A percentile compares a stretch with the other conserved stretches of the same genome.
Evolutionary conservation across 2,329 filamentous ascomycete species (phyloP).

Genomic region (Lasiodiplodia hormozganensis): DNA sequence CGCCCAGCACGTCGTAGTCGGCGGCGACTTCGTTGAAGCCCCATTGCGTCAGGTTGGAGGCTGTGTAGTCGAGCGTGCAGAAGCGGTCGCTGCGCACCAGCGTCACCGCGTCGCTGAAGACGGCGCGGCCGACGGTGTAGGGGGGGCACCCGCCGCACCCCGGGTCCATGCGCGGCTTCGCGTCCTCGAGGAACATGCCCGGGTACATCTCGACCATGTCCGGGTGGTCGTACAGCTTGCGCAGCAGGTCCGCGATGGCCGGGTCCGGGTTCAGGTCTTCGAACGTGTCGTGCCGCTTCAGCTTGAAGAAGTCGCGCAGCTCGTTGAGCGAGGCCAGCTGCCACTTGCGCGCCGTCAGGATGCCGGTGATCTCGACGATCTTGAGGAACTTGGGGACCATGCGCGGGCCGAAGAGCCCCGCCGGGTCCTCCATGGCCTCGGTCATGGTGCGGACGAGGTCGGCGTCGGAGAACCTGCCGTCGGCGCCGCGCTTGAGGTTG

Average conservation of each 20-base stretch:
- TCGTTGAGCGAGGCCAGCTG: slow-evolving; percentile 68
- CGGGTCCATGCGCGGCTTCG: slow-evolving; percentile 58
- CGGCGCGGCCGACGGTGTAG: slow-evolving; percentile 62
- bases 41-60: slow-evolving; percentile 48
- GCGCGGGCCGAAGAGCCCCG: slow-evolving; percentile 61
- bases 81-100: slow-evolving; percentile 67
- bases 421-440: slow-evolving; percentile 66
- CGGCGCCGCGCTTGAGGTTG: slow-evolving; percentile 42
- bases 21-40: slow-evolving; percentile 54
- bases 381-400: slow-evolving; percentile 66
- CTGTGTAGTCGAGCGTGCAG: slow-evolving; percentile 56
- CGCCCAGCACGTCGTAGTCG: slow-evolving; percentile 40
- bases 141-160: slow-evolving; percentile 61
- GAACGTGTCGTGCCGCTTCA: slow-evolving; percentile 64
- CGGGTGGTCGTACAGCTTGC: slow-evolving; percentile 67
- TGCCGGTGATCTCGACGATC: slow-evolving; percentile 68
- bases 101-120: slow-evolving; percentile 66
- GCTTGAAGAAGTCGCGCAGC: slow-evolving; percentile 68
- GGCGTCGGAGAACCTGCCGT: slow-evolving; percentile 64
- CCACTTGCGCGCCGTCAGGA: slow-evolving; percentile 68
- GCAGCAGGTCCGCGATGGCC: slow-evolving; percentile 62
- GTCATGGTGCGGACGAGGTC: slow-evolving; percentile 65
- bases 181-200: slow-evolving; percentile 68
- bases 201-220: slow-evolving; percentile 75
- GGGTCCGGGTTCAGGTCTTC: slow-evolving; percentile 65